Base-by-base conservation (phyloP, 2,329 filamentous ascomycete species). In the Ascochyta fabae region DNA sequence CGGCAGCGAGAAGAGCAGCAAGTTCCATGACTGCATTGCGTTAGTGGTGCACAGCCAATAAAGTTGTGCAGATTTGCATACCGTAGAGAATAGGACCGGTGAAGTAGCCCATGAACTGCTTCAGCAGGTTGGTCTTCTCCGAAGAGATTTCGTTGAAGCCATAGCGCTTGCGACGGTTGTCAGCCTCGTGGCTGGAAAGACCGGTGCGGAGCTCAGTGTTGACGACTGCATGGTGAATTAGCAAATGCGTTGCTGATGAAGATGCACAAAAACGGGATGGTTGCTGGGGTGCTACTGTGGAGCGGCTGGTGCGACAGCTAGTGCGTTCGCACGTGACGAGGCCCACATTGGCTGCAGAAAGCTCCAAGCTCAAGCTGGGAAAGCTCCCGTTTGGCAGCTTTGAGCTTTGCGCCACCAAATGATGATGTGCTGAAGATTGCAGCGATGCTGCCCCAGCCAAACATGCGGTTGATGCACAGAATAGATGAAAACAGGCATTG, bases 81-180 rank as follows among this genome's bases (percentile, higher is more conserved):
- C 88, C 87, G 78, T 91, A 91, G 61, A 91, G 85, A 81, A 91
- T 88, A 60, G 88, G 88, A 70, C 88, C 88, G 65, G 81, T 86
- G 83, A 91, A 91, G 80, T 88, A 91, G 73, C 85, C 83, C 66
- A 91, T 78, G 79, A 91, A 91, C 79, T 91, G 88, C 73, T 88
- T 75, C 75, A 90, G 83, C 80, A 90, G 79, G 80, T 90, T 91
- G 78, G 88, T 86, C 82, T 90, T 90, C 80, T 91, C 88, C 29
- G 87, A 85, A 27, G 83, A 81, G 74, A 91, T 80, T 75, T 91
- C 88, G 79, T 91, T 91, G 80, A 78, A 90, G 58, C 88, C 88
- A 64, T 81, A 82, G 68, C 83, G 83, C 79, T 85, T 89, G 66
- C 88, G 82, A 68, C 88, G 84, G 47, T 70, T 69, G 69, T 90